phyloP scores from a whole-genome alignment of 352 stramenopile genomes.

The Globisporangium canariense region DNA sequence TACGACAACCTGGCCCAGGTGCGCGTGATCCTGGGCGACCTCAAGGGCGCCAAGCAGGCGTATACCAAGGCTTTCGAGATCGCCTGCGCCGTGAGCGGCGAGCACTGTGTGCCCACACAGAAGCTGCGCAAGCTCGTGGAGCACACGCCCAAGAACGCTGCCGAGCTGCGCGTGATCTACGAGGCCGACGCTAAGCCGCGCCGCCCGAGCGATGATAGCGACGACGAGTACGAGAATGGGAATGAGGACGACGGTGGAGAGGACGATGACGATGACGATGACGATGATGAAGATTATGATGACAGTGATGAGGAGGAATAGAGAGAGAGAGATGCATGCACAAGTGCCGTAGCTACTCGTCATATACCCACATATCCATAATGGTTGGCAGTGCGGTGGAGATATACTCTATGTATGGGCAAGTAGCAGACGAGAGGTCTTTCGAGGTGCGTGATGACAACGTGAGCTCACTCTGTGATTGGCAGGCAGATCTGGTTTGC shows the following conservation, averaged over 20 bases:
- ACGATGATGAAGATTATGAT: conserved; percentile 4
- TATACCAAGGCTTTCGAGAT: conserved; percentile 58
- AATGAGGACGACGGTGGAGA: neutral
- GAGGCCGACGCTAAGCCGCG: conserved; percentile 39
- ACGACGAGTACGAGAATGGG: conserved; percentile 29
- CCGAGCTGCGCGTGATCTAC: conserved; percentile 64
- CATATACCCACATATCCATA: too few species aligned
- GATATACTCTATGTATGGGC: too few species aligned
- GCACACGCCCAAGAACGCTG: conserved; percentile 51
- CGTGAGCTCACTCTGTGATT: too few species aligned
- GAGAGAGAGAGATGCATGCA: neutral
- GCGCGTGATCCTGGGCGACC: conserved; percentile 56
- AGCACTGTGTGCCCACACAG: conserved; percentile 53
- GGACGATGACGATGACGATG: conserved; percentile 1
- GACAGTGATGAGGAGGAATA: neutral
- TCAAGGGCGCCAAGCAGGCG: conserved; percentile 40
- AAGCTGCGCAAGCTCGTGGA: conserved; percentile 60
- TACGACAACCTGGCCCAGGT: conserved; percentile 84
- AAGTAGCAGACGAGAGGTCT: too few species aligned
- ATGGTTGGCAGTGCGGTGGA: too few species aligned
- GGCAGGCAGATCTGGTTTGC: too few species aligned
- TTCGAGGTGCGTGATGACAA: too few species aligned
- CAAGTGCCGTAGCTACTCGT: too few species aligned
- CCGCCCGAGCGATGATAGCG: conserved; percentile 24
- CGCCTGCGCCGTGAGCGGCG: conserved; percentile 56